Conservation (phyloP, 139 green algal genomes). For the Micractinium sp. region DNA sequence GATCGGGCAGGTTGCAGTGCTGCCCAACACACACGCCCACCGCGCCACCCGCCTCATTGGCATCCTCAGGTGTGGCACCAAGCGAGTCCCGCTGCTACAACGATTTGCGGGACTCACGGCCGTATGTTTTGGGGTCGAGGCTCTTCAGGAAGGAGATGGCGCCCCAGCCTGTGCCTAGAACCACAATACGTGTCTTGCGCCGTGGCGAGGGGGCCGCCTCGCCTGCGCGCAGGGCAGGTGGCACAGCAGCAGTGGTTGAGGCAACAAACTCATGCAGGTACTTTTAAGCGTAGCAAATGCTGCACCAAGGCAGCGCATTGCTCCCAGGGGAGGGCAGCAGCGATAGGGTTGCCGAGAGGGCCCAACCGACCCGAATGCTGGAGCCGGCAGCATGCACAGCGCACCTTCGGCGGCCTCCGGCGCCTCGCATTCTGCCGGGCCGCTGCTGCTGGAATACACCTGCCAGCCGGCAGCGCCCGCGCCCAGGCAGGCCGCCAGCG, state of each 20-base stretch:
- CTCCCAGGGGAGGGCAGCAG: background rate
- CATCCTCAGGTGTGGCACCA: no score
- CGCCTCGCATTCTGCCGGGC: background rate
- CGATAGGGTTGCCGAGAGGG: background rate
- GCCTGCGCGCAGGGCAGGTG: background rate
- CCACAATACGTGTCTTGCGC: conserved; percentile 69
- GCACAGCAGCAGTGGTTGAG: background rate
- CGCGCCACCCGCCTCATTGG: no score
- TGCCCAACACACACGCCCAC: no score
- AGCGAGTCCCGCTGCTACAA: background rate
- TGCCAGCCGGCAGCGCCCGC: background rate
- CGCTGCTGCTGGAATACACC: background rate
- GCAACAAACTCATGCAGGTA: no score
- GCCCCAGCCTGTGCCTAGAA: conserved; percentile 92
- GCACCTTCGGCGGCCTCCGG: background rate
- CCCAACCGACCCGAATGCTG: background rate
- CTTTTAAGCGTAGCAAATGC: background rate
- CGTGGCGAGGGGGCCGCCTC: background rate
- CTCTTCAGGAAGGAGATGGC: conserved; percentile 84
- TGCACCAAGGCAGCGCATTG: background rate
- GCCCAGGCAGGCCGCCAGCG: background rate
- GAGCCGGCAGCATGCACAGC: background rate
- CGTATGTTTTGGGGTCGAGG: conserved; percentile 40
- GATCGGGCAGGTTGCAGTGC: background rate
- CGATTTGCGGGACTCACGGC: conserved; percentile 20